Base-by-base conservation (phyloP, 2,329 filamentous ascomycete species). In the Beauveria varroae region DNA sequence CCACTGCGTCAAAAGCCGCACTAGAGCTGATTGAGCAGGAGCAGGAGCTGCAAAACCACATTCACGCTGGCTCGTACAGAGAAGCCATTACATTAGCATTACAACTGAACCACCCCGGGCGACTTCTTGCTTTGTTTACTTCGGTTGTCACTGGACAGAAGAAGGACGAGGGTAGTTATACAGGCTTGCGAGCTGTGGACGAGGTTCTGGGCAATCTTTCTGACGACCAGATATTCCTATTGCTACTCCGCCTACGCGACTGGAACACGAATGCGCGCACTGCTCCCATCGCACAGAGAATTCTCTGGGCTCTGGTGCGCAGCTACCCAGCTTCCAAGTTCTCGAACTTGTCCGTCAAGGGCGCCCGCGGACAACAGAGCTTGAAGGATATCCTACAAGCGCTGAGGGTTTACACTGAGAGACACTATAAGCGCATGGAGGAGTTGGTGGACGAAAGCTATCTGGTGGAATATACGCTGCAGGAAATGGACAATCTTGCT, bases 221-320 rank as follows among this genome's bases (percentile, higher is more conserved):
- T 5, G 88, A 95, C 67, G 89, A 93, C 67, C 93, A 98, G 72
- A 83, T 99, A 16, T 96, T 91, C 74, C 80, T 86, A 7, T 82
- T 99, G 16, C 82, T 99, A 0, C 79, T 93, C 43, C 82, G 95
- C 62, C 76, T 97, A 50, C 84, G 96, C 51, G 95, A 99, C 75
- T 99, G 95, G 95, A 99, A 99, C 72, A 96, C 95, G 5, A 98
- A 98, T 68, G 92, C 91, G 0, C 84, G 91, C 64, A 96, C 91
- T 3, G 88, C 92, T 1, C 83, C 87, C 5, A 86, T 98, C 1
- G 90, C 95, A 1, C 95, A 99, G 75, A 85, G 88, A 40, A 87
- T 99, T 16, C 77, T 99, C 8, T 89, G 86, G 78, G 85, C 89
- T 1, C 71, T 99, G 8, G 86, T 96, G 57, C 86, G 86, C 65